Evolutionary conservation across 2,329 filamentous ascomycete genomes (phyloP).

Genomic region (Colletotrichum somersetense): DNA sequence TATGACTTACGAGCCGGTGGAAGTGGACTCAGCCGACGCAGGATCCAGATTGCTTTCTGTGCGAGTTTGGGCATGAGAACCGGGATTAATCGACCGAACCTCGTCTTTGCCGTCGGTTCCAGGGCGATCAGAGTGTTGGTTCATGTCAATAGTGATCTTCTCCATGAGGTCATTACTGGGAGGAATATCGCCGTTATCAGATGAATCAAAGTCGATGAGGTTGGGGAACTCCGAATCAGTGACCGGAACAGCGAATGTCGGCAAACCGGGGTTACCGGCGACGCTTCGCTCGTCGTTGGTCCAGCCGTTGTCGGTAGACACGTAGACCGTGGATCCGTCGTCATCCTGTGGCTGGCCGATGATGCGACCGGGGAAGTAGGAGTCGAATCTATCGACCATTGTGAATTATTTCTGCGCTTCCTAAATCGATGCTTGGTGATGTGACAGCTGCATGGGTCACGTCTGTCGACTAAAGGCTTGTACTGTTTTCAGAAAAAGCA

Average conservation of each 20-base stretch:
- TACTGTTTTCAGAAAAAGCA: no score
- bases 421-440: no score
- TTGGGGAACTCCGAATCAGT: background rate
- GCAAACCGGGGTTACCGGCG: background rate
- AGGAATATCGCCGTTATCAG: background rate
- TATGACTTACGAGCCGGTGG: background rate
- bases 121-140: background rate
- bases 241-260: background rate
- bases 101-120: background rate
- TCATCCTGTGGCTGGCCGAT: background rate
- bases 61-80: background rate
- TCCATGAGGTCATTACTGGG: no score
- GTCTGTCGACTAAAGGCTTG: background rate
- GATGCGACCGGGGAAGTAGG: background rate
- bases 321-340: constrained; percentile 11
- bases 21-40: background rate
- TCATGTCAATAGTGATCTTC: background rate
- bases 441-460: no score
- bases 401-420: background rate
- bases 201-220: constrained; percentile 30
- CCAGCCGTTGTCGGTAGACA: constrained; percentile 32
- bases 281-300: constrained; percentile 14
- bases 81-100: background rate
- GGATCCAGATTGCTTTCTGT: background rate
- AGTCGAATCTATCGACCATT: constrained; percentile 12